Base-by-base conservation (phyloP, 78 protist genomes). In the Cyanophora paradoxa region DNA sequence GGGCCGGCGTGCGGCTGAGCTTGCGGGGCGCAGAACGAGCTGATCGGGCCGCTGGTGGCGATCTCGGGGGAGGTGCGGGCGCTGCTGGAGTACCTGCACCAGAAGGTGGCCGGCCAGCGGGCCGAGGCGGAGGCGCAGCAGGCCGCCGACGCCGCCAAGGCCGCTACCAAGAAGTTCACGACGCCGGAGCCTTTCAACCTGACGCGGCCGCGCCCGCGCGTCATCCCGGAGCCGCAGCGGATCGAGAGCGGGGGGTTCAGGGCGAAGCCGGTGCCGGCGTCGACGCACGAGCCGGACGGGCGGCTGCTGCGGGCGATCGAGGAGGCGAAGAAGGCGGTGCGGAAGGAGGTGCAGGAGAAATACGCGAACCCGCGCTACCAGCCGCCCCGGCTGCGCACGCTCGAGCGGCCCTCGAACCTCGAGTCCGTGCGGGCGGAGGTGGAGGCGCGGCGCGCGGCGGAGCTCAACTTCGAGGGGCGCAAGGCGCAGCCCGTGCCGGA, bases 121-220 rank as follows among this genome's bases (percentile, higher is more conserved):
- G 72, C 52, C 33, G 72, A 11, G 26, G 41, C 56, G 14, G 56
- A 65, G 72, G 56, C 56, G 36, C 39, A n/a, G 40, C 1, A 0
- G n/a, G 58, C 33, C 8, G 20, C 37, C 30, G 52, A 41, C 17
- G 72, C 22, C n/a, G 52, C 67, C n/a, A 20, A n/a, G 10, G 71
- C 63, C 61, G 41, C 52, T 20, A 22, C 2, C 17, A 70, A 46
- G 13, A 36, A 48, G 61, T 17, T 7, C 41, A 77, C 82, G 30
- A 8, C 14, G 6, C 58, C 72, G 22, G 28, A 52, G 41, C 82
- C 82, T 5, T 77, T 77, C 54, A 31, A 50, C 30, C 30, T 77
- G n/a, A 77, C 76, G 36, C n/a, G 30, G 31, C 82, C 82, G 8
- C 5, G 16, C 44, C 39, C n/a, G 28, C 11, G 50, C 28, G 4